These are phyloP conservation scores for Scytalidium lignicola DNA, from an alignment of 2,329 filamentous ascomycete genomes.

Conservation along the genomic window DNA sequence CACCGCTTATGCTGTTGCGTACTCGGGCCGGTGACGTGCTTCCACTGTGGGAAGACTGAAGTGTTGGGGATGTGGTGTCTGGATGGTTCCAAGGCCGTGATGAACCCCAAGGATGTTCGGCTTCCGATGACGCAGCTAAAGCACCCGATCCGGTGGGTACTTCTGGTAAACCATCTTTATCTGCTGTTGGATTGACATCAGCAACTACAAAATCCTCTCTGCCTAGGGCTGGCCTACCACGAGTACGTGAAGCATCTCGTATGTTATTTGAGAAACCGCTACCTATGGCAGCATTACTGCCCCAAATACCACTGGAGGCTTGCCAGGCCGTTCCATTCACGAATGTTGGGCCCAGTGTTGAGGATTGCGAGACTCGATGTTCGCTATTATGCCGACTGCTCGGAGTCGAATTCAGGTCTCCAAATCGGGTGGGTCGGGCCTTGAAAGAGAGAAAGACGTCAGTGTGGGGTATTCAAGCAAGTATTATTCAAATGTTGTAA, in stretches of 20 bases:
- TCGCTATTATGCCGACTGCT: slow-evolving; percentile 23
- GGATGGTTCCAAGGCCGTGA: slow-evolving; percentile 52
- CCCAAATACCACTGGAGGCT: slow-evolving; percentile 45
- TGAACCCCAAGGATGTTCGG: slow-evolving; percentile 53
- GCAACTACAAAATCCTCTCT: slow-evolving; percentile 11
- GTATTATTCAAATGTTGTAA: slow-evolving; percentile 25
- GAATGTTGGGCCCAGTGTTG: slow-evolving; percentile 37
- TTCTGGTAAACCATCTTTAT: slow-evolving; percentile 38
- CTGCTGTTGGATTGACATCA: slow-evolving; percentile 25
- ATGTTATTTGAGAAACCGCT: slow-evolving; percentile 40
- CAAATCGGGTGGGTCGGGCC: slow-evolving; percentile 28
- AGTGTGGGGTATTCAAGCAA: slow-evolving; percentile 9
- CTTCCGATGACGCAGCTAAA: slow-evolving; percentile 63
- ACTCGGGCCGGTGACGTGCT: slow-evolving; percentile 55
- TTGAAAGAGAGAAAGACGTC: slow-evolving; percentile 16
- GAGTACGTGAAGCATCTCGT: slow-evolving; percentile 39
- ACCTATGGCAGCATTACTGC: slow-evolving; percentile 35
- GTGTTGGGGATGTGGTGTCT: slow-evolving; percentile 38
- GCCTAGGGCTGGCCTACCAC: slow-evolving; percentile 37
- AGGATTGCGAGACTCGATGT: slow-evolving; percentile 30
- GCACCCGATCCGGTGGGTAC: slow-evolving; percentile 65
- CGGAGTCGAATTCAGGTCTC: slow-evolving; percentile 31
- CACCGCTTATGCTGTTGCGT: slow-evolving; percentile 41
- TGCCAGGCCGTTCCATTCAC: slow-evolving; percentile 33
- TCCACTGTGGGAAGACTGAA: slow-evolving; percentile 40